Evolutionary conservation across 202 grass and related monocot species (phyloP).

Genomic region (Schoenoplectus tabernaemontani): DNA sequence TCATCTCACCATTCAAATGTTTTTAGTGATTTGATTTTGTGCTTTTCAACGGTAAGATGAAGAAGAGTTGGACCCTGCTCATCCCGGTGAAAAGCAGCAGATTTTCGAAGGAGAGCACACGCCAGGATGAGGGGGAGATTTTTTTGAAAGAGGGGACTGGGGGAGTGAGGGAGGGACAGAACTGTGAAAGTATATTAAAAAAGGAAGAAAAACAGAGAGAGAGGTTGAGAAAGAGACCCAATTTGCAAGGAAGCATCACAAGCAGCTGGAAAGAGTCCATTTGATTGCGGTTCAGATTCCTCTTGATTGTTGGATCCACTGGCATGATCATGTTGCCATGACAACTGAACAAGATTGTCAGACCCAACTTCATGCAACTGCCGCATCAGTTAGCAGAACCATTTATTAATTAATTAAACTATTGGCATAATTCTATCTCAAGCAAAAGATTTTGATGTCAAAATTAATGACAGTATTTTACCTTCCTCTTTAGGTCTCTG

Average conservation of each 20-base stretch:
- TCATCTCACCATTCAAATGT: no score
- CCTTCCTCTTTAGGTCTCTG: conserved; percentile 20
- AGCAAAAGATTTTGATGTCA: neutral
- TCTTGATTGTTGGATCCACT: conserved; percentile 17
- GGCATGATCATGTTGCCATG: conserved; percentile 9
- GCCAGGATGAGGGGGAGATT: no score
- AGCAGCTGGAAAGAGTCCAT: neutral
- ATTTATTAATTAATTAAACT: neutral
- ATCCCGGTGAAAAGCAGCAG: no score
- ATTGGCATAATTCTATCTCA: neutral
- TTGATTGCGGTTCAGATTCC: neutral
- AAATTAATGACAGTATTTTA: neutral
- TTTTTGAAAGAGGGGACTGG: no score
- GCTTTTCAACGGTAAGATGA: no score
- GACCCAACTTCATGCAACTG: conserved; percentile 5
- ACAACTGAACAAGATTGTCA: conserved; percentile 14
- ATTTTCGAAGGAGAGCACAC: no score
- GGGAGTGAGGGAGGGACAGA: no score
- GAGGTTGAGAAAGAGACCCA: neutral
- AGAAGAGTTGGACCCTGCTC: no score
- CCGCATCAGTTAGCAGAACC: neutral
- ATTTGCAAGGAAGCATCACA: conserved; percentile 15
- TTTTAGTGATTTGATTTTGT: no score
- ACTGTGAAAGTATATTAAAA: no score
- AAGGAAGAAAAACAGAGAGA: no score